Percentiles rank a stretch among this genome's conserved stretches.
Evolutionary conservation across 2,329 filamentous ascomycete genomes (phyloP).

Genomic region (Talaromyces sp.): DNA sequence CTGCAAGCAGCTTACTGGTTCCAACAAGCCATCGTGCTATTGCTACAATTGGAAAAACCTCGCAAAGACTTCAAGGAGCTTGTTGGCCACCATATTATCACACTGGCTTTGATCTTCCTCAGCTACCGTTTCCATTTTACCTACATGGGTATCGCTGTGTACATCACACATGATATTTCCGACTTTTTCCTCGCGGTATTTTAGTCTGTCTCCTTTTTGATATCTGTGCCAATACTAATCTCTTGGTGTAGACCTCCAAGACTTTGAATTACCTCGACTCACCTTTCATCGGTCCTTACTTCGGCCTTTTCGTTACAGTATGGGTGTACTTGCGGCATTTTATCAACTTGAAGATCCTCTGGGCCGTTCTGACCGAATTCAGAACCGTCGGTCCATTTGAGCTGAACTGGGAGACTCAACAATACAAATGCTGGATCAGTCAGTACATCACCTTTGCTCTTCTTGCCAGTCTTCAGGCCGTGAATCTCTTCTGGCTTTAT

Average conservation of each 20-base stretch:
- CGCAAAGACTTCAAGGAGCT: slow-evolving; percentile 94
- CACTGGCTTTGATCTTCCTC: slow-evolving; percentile 73
- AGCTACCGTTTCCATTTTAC: slow-evolving; percentile 97
- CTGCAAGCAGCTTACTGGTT: slow-evolving; percentile 94
- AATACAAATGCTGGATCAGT: slow-evolving; percentile 50
- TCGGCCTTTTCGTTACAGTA: slow-evolving; percentile 71
- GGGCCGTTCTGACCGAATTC: slow-evolving; percentile 47
- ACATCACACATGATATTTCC: slow-evolving; percentile 89
- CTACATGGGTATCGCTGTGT: slow-evolving; percentile 88
- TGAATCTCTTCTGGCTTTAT: slow-evolving; percentile 48
- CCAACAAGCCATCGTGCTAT: slow-evolving; percentile 84
- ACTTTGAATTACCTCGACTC: slow-evolving; percentile 86
- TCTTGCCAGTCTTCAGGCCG: slow-evolving; percentile 44
- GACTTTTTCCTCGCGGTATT: slow-evolving; percentile 93
- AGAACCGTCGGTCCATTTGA: slow-evolving; percentile 47
- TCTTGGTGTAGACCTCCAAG: slow-evolving; percentile 69
- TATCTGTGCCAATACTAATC: background rate
- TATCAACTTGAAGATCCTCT: slow-evolving; percentile 48
- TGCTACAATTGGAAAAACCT: slow-evolving; percentile 86
- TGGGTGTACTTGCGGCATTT: slow-evolving; percentile 92
- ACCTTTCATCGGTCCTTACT: slow-evolving; percentile 76
- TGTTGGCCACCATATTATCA: slow-evolving; percentile 87
- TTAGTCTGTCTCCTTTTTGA: slow-evolving; percentile 13
- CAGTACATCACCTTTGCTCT: slow-evolving; percentile 46
- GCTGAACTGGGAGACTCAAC: slow-evolving; percentile 49